Percentiles rank a stretch among this genome's conserved stretches.
Conservation (phyloP, 2,329 filamentous ascomycete species). For the Arthrobotrys pseudoclavata region DNA sequence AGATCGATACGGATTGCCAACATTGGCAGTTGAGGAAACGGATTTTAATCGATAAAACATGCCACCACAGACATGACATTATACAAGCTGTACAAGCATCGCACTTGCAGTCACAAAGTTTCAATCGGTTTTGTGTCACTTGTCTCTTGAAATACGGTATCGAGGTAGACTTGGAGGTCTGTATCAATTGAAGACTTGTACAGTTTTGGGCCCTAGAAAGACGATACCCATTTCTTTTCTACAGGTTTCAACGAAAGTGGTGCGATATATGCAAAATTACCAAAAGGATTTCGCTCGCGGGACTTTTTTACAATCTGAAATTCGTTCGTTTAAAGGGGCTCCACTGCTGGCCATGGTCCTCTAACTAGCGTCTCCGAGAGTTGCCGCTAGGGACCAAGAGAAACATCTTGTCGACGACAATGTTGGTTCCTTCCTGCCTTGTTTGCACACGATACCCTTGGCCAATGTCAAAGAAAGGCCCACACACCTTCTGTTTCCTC, state of each 20-base stretch:
- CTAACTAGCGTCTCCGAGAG: conserved; percentile 37
- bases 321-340: conserved; percentile 55
- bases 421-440: conserved; percentile 14
- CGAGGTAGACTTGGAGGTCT: neutral
- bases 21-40: conserved; percentile 13
- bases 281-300: conserved; percentile 20
- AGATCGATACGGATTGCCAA: conserved; percentile 15
- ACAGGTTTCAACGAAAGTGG: conserved; percentile 20
- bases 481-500: conserved; percentile 19
- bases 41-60: conserved; percentile 24
- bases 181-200: conserved; percentile 18
- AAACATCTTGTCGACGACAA: conserved; percentile 24
- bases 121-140: conserved; percentile 36
- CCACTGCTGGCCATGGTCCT: conserved; percentile 25
- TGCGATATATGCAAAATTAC: conserved; percentile 36
- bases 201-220: conserved; percentile 10
- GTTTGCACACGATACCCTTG: conserved; percentile 33
- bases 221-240: conserved; percentile 1
- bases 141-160: conserved; percentile 33
- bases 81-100: conserved; percentile 3
- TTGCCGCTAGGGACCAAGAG: conserved; percentile 32
- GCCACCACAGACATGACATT: neutral
- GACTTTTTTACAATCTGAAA: conserved; percentile 41
- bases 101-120: conserved; percentile 43
- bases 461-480: conserved; percentile 18